Evolutionary conservation across 257 asterid species (phyloP).

Genomic region (Linderniella brevidens): DNA sequence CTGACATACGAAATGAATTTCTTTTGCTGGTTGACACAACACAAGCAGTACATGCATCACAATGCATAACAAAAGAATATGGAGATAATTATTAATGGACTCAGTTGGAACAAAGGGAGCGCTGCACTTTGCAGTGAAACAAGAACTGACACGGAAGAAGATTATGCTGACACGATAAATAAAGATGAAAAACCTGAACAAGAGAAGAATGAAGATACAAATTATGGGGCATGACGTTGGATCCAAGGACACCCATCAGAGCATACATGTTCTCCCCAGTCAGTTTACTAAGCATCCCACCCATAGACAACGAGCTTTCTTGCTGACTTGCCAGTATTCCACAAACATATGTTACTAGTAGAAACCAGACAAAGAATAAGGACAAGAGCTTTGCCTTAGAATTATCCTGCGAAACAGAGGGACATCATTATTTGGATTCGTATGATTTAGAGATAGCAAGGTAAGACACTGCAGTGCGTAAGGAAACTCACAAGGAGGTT

Average conservation of each 20-base stretch:
- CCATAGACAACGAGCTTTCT: constrained; percentile 37
- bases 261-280: constrained; percentile 76
- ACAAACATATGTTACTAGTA: constrained; percentile 37
- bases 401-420: constrained; percentile 36
- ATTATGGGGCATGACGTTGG: constrained; percentile 89
- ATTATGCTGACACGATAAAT: constrained; percentile 3
- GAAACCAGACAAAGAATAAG: constrained; percentile 35
- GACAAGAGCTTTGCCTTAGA: constrained; percentile 45
- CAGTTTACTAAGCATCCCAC: constrained; percentile 46
- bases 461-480: background rate
- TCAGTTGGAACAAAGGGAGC: too few relatives aligned
- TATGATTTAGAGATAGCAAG: constrained; percentile 7
- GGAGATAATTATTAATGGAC: too few relatives aligned
- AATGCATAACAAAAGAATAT: too few relatives aligned
- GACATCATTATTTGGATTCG: constrained; percentile 3
- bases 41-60: too few relatives aligned
- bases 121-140: too few relatives aligned
- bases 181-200: constrained; percentile 51
- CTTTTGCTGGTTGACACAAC: too few relatives aligned
- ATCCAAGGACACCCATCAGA: constrained; percentile 90
- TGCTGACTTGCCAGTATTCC: constrained; percentile 58
- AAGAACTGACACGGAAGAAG: background rate
- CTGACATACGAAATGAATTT: too few relatives aligned
- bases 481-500: constrained; percentile 41
- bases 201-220: constrained; percentile 88